Conservation (phyloP, 345 rosid species). For the Streptanthus diversifolius region DNA sequence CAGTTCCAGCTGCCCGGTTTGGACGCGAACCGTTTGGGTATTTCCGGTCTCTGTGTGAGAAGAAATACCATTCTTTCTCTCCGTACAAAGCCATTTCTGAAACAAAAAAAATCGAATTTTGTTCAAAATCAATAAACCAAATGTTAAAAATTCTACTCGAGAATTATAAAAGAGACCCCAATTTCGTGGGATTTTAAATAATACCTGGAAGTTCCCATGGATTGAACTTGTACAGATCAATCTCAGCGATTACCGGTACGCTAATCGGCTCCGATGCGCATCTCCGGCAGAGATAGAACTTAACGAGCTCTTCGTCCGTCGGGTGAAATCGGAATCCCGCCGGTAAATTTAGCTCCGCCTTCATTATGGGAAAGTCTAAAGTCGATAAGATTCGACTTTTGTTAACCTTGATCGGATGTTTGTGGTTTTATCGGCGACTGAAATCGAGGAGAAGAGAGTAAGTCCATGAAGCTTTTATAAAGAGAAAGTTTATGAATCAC, state of each 20-base stretch:
- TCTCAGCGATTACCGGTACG: conserved; percentile 74
- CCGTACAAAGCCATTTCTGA: conserved; percentile 73
- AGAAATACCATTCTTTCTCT: conserved; percentile 93
- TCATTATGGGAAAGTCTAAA: conserved; percentile 30
- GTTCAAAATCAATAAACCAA: background rate
- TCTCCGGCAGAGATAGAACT: conserved; percentile 65
- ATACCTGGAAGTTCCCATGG: conserved; percentile 97
- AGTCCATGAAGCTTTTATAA: conserved; percentile 16
- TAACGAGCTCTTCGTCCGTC: conserved; percentile 86
- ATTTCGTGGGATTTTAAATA: background rate
- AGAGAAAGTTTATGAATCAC: conserved; percentile 15
- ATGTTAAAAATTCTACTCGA: background rate
- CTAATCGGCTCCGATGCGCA: conserved; percentile 51
- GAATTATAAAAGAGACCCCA: background rate
- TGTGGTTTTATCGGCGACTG: conserved; percentile 1
- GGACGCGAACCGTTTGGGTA: conserved; percentile 89
- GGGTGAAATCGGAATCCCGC: conserved; percentile 96
- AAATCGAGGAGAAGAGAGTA: conserved; percentile 16
- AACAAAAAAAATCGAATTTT: background rate
- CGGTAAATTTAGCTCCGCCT: conserved; percentile 57
- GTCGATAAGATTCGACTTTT: background rate
- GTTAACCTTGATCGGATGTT: background rate
- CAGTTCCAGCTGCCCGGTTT: conserved; percentile 80
- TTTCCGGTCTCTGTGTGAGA: conserved; percentile 82
- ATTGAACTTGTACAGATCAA: conserved; percentile 80